Evolutionary conservation across 768 basidiomycete genomes (phyloP).

Genomic region (Polyporus arcularius): DNA sequence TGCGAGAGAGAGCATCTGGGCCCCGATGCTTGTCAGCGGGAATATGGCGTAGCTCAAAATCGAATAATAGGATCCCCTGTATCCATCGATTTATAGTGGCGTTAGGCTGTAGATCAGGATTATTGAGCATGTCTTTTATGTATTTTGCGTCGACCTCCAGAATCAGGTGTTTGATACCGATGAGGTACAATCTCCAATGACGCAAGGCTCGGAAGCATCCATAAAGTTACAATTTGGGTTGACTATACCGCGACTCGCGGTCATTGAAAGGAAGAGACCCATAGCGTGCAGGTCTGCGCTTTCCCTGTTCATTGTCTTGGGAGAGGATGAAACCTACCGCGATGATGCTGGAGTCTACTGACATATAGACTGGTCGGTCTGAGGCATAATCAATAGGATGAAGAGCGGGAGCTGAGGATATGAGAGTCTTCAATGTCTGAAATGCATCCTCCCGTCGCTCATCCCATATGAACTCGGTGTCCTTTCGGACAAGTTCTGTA

Average conservation of each 20-base stretch:
- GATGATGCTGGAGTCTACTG: constrained; percentile 39
- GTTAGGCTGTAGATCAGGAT: constrained; percentile 39
- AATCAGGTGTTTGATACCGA: constrained; percentile 32
- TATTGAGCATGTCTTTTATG: constrained; percentile 46
- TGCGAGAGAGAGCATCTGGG: constrained; percentile 40
- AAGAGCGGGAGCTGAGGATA: constrained; percentile 30
- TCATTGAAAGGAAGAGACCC: constrained; percentile 37
- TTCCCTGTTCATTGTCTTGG: constrained; percentile 28
- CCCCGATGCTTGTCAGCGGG: constrained; percentile 35
- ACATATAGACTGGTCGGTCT: constrained; percentile 29
- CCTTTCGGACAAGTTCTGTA: constrained; percentile 21
- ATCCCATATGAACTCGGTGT: constrained; percentile 33
- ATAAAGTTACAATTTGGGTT: constrained; percentile 32
- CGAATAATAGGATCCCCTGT: constrained; percentile 37
- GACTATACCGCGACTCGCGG: constrained; percentile 25
- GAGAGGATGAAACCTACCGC: constrained; percentile 41
- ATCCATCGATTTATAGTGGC: constrained; percentile 45
- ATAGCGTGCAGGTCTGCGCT: constrained; percentile 29
- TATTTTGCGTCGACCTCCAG: constrained; percentile 42
- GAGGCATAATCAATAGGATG: constrained; percentile 36
- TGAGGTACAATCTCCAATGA: constrained; percentile 25
- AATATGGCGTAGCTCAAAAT: constrained; percentile 40
- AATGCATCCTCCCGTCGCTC: constrained; percentile 30
- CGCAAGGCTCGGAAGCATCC: constrained; percentile 26
- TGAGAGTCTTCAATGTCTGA: constrained; percentile 29